Evolutionary conservation across 2,329 filamentous ascomycete species (phyloP).

Genomic region (Arthroderma sp.): DNA sequence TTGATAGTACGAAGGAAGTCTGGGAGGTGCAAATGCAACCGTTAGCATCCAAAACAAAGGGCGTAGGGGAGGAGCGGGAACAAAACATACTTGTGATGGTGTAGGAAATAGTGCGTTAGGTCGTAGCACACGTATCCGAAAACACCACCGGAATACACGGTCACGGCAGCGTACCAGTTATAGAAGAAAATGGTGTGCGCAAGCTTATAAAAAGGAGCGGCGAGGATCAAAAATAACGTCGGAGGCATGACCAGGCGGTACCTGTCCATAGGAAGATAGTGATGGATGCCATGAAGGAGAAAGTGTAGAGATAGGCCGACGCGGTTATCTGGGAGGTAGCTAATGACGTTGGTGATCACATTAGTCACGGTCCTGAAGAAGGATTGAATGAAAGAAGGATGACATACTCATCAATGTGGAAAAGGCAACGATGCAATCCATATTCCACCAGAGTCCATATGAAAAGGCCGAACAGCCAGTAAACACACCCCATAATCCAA

Average conservation of each 20-base stretch:
- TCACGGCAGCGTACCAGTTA: constrained; percentile 69
- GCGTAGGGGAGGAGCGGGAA: not conserved
- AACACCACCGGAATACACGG: constrained; percentile 76
- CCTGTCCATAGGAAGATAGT: constrained; percentile 98
- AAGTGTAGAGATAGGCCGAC: constrained; percentile 81
- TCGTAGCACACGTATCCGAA: constrained; percentile 97
- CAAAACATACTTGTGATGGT: constrained; percentile 64
- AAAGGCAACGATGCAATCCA: constrained; percentile 72
- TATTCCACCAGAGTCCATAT: constrained; percentile 92
- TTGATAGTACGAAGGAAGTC: constrained; percentile 77
- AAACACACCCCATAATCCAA: constrained; percentile 38
- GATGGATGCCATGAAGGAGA: constrained; percentile 88
- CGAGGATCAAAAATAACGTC: constrained; percentile 68
- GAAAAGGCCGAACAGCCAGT: constrained; percentile 57
- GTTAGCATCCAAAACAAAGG: not conserved
- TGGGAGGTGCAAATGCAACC: constrained; percentile 19
- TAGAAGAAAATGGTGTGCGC: constrained; percentile 71
- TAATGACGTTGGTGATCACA: constrained; percentile 22
- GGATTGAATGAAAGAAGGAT: not conserved
- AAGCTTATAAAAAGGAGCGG: constrained; percentile 82
- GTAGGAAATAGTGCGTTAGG: constrained; percentile 95
- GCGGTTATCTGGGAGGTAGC: constrained; percentile 80
- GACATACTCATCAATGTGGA: constrained; percentile 81
- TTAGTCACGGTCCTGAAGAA: not conserved
- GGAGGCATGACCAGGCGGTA: constrained; percentile 97